A percentile compares a stretch with the other conserved stretches of the same genome.
Conservation (phyloP, 345 rosid species). For the Ailanthus altissimus region DNA sequence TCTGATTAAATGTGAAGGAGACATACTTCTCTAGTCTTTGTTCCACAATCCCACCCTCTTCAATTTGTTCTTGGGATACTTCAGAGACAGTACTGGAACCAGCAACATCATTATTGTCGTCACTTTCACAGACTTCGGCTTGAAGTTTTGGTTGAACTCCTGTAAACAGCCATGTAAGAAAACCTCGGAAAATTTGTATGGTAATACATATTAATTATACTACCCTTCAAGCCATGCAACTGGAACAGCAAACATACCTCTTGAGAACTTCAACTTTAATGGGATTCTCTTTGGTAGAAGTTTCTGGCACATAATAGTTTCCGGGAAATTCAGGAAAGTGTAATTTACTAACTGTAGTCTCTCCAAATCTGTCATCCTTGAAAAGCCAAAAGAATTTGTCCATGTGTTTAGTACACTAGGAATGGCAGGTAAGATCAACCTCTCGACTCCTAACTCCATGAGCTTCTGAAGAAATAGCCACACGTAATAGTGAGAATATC, state of each 20-base stretch:
- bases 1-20: constrained; percentile 24
- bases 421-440: constrained; percentile 78
- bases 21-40: constrained; percentile 45
- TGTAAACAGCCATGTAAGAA: constrained; percentile 27
- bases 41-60: constrained; percentile 33
- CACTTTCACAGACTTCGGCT: constrained; percentile 23
- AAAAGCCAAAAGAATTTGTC: constrained; percentile 76
- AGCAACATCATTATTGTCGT: constrained; percentile 33
- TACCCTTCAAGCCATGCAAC: background rate
- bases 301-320: constrained; percentile 71
- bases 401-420: constrained; percentile 60
- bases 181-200: constrained; percentile 11
- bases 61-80: constrained; percentile 34
- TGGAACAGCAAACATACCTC: constrained; percentile 6
- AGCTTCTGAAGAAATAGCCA: constrained; percentile 47
- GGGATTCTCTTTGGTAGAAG: constrained; percentile 31
- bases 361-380: constrained; percentile 53
- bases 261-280: constrained; percentile 10
- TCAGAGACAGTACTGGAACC: constrained; percentile 42
- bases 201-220: background rate
- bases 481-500: too few species aligned
- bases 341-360: constrained; percentile 48
- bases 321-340: constrained; percentile 72
- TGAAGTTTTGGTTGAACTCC: constrained; percentile 31
- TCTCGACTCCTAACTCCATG: constrained; percentile 66